Conservation (phyloP, 129 eudicot species). For the Flaveria sonorensis region DNA sequence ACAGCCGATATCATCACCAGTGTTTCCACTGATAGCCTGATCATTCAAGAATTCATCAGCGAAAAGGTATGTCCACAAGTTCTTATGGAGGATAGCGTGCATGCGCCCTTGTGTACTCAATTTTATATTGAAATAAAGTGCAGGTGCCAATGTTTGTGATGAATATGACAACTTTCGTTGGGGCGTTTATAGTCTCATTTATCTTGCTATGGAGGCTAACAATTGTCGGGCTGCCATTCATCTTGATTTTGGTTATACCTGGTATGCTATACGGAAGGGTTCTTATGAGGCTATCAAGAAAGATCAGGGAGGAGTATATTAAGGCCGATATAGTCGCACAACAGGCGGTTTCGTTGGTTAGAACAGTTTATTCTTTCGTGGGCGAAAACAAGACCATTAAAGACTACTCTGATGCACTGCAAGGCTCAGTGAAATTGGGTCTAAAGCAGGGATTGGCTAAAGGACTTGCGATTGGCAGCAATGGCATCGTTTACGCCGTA, state of each 20-base stretch:
- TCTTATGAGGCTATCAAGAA: slow-evolving; percentile 45
- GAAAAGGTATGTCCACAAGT: slow-evolving; percentile 40
- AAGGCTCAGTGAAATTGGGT: slow-evolving; percentile 44
- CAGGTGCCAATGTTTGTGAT: slow-evolving; percentile 49
- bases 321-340: slow-evolving; percentile 45
- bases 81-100: not conserved
- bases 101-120: not conserved
- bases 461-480: slow-evolving; percentile 49
- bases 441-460: slow-evolving; percentile 50
- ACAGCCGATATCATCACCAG: slow-evolving; percentile 47
- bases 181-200: slow-evolving; percentile 37
- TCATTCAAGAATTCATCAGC: slow-evolving; percentile 54
- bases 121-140: not conserved
- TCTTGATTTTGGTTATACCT: slow-evolving; percentile 37
- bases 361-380: slow-evolving; percentile 58
- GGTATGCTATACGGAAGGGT: slow-evolving; percentile 44
- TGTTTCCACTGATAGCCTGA: slow-evolving; percentile 50
- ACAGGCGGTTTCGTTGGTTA: slow-evolving; percentile 47
- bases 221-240: slow-evolving; percentile 51
- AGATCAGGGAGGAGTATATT: slow-evolving; percentile 46
- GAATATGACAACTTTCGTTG: slow-evolving; percentile 32
- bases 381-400: slow-evolving; percentile 47
- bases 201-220: slow-evolving; percentile 52
- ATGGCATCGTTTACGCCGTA: slow-evolving; percentile 34
- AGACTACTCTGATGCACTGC: slow-evolving; percentile 51